Percentiles rank a stretch among this genome's conserved stretches.
Conservation (phyloP, 371 early-diverging fungal genomes). For the Amoeboaphelidium protococcarum region DNA sequence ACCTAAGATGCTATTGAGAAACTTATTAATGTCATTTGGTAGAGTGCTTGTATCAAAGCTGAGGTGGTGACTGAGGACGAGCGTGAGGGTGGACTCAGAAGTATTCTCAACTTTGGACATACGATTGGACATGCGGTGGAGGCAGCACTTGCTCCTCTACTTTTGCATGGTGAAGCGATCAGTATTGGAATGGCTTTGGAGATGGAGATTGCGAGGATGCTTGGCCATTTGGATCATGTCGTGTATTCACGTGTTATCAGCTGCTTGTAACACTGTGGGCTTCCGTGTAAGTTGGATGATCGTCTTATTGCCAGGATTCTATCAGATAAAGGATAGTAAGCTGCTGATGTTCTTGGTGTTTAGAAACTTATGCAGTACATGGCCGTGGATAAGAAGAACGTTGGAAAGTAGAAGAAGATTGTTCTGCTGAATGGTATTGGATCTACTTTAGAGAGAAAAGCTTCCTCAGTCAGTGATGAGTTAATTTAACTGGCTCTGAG, state of each 20-base stretch:
- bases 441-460: constrained; percentile 46
- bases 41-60: constrained; percentile 72
- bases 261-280: constrained; percentile 56
- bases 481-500: constrained; percentile 54
- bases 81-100: constrained; percentile 77
- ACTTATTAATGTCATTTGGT: constrained; percentile 54
- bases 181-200: constrained; percentile 81
- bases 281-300: constrained; percentile 26
- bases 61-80: constrained; percentile 83
- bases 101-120: constrained; percentile 88
- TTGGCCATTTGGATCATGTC: constrained; percentile 61
- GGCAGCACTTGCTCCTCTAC: constrained; percentile 56
- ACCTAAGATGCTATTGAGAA: constrained; percentile 9
- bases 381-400: constrained; percentile 86
- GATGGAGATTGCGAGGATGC: constrained; percentile 65
- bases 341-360: constrained; percentile 27
- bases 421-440: constrained; percentile 70
- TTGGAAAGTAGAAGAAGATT: constrained; percentile 67
- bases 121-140: constrained; percentile 90
- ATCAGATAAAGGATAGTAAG: constrained; percentile 22
- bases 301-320: constrained; percentile 7
- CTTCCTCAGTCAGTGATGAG: constrained; percentile 50
- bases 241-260: constrained; percentile 65
- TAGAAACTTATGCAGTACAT: constrained; percentile 63
- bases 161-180: constrained; percentile 91